Evolutionary conservation across 2,329 filamentous ascomycete genomes (phyloP).

Genomic region (Aotearoamyces nothofagi): DNA sequence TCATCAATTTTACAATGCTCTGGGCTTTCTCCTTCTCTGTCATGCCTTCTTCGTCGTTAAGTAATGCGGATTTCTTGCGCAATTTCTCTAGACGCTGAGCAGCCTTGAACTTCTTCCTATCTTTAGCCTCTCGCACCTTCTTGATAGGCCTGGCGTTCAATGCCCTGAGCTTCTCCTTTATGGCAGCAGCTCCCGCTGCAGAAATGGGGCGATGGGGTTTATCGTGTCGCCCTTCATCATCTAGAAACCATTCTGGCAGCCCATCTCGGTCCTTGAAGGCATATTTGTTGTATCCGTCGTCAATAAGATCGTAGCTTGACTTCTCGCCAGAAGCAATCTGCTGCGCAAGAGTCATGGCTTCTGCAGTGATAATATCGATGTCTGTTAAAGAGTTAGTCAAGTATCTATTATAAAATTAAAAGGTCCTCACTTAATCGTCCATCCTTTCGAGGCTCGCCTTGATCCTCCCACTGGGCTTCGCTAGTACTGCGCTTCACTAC

Average conservation of each 20-base stretch:
- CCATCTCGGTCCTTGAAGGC: conserved; percentile 84
- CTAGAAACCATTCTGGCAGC: conserved; percentile 93
- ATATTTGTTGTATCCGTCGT: conserved; percentile 89
- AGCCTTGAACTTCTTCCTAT: conserved; percentile 91
- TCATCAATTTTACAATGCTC: conserved; percentile 68
- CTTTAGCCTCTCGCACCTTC: conserved; percentile 94
- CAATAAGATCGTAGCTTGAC: conserved; percentile 63
- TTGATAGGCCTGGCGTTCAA: conserved; percentile 96
- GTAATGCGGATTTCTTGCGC: conserved; percentile 87
- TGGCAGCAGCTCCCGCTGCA: conserved; percentile 76
- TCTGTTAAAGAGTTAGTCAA: conserved; percentile 31
- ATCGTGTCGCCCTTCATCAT: conserved; percentile 78
- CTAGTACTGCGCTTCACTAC: conserved; percentile 38
- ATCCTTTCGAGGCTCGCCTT: conserved; percentile 45
- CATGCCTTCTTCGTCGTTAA: conserved; percentile 80
- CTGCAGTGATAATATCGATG: conserved; percentile 97
- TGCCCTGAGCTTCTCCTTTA: conserved; percentile 86
- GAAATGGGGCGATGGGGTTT: conserved; percentile 78
- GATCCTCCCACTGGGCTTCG: conserved; percentile 49
- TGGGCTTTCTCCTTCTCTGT: conserved; percentile 93
- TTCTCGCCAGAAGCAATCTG: conserved; percentile 77
- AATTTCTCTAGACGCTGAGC: conserved; percentile 85
- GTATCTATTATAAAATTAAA: neutral
- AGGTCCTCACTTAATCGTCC: conserved; percentile 39
- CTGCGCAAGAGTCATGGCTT: conserved; percentile 96